Conservation (phyloP, 495 filamentous ascomycete genomes). For the Parathielavia hyrcaniae region DNA sequence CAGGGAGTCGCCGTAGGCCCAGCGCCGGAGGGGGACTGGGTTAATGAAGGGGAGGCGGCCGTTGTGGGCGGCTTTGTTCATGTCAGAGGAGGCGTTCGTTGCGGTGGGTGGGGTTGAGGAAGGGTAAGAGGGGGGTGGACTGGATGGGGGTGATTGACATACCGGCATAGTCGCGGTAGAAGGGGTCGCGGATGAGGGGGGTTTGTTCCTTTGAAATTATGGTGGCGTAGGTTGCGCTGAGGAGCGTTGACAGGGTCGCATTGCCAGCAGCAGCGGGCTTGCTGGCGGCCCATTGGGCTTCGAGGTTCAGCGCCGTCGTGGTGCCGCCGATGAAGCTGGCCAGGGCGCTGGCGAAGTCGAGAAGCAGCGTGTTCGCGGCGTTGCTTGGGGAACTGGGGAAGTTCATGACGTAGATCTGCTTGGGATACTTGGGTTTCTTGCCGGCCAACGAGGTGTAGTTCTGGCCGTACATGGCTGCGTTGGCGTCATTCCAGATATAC, state of each 20-base stretch:
- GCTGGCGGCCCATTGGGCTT: constrained; percentile 37
- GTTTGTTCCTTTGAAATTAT: constrained; percentile 50
- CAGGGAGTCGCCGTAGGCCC: constrained; percentile 48
- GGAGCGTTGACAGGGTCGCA: constrained; percentile 23
- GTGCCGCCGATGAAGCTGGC: constrained; percentile 38
- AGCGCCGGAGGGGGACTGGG: constrained; percentile 50
- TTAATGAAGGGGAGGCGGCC: constrained; percentile 51
- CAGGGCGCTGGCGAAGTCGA: constrained; percentile 37
- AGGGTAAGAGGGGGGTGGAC: background rate
- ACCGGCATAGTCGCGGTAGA: constrained; percentile 48
- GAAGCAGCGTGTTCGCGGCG: constrained; percentile 32
- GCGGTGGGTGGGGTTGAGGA: background rate
- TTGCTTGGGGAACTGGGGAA: constrained; percentile 30
- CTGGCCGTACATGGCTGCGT: constrained; percentile 42
- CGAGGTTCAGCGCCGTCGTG: constrained; percentile 33
- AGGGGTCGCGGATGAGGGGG: constrained; percentile 42
- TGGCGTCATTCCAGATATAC: constrained; percentile 40
- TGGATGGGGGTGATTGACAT: background rate
- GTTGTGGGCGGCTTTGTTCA: constrained; percentile 34
- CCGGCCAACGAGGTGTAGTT: constrained; percentile 37
- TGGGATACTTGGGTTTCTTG: constrained; percentile 37
- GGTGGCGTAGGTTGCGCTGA: constrained; percentile 46
- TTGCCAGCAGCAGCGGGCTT: constrained; percentile 29
- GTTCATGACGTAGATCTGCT: constrained; percentile 37
- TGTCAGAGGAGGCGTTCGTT: background rate